phyloP scores from a whole-genome alignment of 2,329 filamentous ascomycete species.

The Trichoderma aggressivum region DNA sequence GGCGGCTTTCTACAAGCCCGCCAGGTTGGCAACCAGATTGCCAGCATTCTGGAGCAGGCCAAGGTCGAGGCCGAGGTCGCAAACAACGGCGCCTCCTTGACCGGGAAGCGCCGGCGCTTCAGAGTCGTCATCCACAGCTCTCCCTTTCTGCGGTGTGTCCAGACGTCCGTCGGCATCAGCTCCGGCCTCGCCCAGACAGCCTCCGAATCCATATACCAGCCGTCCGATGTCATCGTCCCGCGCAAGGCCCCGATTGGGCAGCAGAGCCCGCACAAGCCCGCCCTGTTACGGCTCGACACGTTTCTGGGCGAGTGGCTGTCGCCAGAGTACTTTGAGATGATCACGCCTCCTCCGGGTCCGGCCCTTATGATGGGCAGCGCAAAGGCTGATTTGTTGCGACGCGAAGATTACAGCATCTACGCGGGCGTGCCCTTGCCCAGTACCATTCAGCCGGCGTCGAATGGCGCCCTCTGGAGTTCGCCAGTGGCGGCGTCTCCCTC shows the following conservation, averaged over 20 bases:
- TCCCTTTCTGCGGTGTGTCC: slow-evolving; percentile 89
- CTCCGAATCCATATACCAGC: slow-evolving; percentile 32
- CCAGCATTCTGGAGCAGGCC: slow-evolving; percentile 60
- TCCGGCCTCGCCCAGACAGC: slow-evolving; percentile 69
- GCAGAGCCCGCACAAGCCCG: slow-evolving; percentile 46
- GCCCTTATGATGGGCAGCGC: slow-evolving; percentile 84
- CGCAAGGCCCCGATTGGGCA: slow-evolving; percentile 28
- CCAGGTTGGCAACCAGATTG: slow-evolving; percentile 78
- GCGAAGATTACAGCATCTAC: slow-evolving; percentile 63
- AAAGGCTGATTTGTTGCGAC: slow-evolving; percentile 79
- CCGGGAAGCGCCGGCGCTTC: slow-evolving; percentile 56
- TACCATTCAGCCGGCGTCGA: background rate
- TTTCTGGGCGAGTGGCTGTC: slow-evolving; percentile 95
- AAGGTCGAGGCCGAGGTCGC: slow-evolving; percentile 43
- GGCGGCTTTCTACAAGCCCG: slow-evolving; percentile 88
- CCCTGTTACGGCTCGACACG: slow-evolving; percentile 77
- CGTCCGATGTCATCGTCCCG: slow-evolving; percentile 35
- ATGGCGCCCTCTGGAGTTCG: slow-evolving; percentile 34
- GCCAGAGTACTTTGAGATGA: slow-evolving; percentile 88
- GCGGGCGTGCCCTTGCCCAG: slow-evolving; percentile 26
- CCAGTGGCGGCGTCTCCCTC: slow-evolving; percentile 28
- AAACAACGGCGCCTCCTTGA: slow-evolving; percentile 22
- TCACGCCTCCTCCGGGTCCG: slow-evolving; percentile 82
- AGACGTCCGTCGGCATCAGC: slow-evolving; percentile 85
- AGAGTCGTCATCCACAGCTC: slow-evolving; percentile 86